A percentile compares a stretch with the other conserved stretches of the same genome.
These are phyloP conservation scores for Discostella stelligeroides DNA, from an alignment of 108 stramenopile genomes.

Conservation along the genomic window DNA sequence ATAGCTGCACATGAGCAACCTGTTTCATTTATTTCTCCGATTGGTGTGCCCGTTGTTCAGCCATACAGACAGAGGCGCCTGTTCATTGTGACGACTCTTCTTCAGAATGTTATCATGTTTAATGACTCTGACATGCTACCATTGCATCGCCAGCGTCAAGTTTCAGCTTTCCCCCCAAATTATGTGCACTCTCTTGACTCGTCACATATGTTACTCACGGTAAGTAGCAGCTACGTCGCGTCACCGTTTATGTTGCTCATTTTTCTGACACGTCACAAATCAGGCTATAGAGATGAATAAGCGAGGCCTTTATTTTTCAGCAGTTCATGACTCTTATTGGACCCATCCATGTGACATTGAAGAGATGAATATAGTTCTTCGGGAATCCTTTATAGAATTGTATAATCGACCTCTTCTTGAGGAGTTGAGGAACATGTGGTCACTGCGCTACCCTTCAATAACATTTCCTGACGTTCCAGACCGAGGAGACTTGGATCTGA, in stretches of 20 bases:
- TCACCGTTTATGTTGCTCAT: background rate
- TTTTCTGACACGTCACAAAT: background rate
- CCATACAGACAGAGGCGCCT: constrained; percentile 89
- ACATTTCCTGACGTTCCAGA: constrained; percentile 92
- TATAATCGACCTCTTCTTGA: constrained; percentile 93
- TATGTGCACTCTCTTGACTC: constrained; percentile 99
- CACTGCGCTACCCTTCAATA: constrained; percentile 90
- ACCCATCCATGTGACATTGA: constrained; percentile 97
- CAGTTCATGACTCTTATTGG: constrained; percentile 99
- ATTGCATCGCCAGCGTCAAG: constrained; percentile 83
- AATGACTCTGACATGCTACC: constrained; percentile 88
- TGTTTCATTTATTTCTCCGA: constrained; percentile 98
- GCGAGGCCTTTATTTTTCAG: constrained; percentile 91
- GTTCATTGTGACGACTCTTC: constrained; percentile 86
- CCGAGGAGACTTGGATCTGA: constrained; percentile 88
- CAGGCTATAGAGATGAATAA: constrained; percentile 92
- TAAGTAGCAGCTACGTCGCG: background rate
- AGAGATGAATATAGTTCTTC: constrained; percentile 91
- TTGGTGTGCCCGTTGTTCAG: constrained; percentile 96
- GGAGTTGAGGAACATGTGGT: constrained; percentile 74
- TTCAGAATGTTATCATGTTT: constrained; percentile 85
- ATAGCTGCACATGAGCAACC: constrained; percentile 90
- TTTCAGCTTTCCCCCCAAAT: constrained; percentile 98
- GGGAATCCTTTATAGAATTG: constrained; percentile 94
- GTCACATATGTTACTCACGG: constrained; percentile 99